These are phyloP conservation scores for Drosera spatulata DNA, from an alignment of 179 eudicot genomes.

Conservation along the genomic window DNA sequence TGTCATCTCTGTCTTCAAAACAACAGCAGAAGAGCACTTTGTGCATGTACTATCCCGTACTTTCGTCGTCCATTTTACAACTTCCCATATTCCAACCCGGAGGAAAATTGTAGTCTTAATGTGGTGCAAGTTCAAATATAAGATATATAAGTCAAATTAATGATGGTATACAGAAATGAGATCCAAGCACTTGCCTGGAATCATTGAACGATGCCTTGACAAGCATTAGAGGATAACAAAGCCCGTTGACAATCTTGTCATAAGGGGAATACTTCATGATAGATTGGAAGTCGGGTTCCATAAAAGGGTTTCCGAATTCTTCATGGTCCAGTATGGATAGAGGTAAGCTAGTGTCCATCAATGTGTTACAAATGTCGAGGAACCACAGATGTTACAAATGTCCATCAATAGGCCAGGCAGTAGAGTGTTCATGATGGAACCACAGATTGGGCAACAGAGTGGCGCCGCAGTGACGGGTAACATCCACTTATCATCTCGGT, in stretches of 20 bases:
- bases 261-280: constrained; percentile 78
- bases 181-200: constrained; percentile 43
- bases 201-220: constrained; percentile 80
- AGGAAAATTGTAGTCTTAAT: neutral
- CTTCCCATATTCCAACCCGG: constrained; percentile 99
- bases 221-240: constrained; percentile 79
- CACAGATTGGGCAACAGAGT: too few relatives aligned
- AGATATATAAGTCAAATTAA: neutral
- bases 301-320: constrained; percentile 88
- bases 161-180: neutral
- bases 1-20: too few relatives aligned
- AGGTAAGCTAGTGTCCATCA: constrained; percentile 78
- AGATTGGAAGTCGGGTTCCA: too few relatives aligned
- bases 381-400: too few relatives aligned
- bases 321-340: too few relatives aligned
- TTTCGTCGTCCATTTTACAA: constrained; percentile 94
- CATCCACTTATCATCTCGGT: too few relatives aligned
- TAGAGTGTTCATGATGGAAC: too few relatives aligned
- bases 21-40: too few relatives aligned
- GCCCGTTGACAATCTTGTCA: constrained; percentile 48
- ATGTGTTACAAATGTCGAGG: constrained; percentile 83
- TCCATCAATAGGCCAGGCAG: too few relatives aligned
- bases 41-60: constrained; percentile 61
- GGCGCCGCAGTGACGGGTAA: too few relatives aligned
- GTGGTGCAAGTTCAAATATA: neutral